Conservation (phyloP, 1,139 yeast species). For the Sporopachydermia cereana region DNA sequence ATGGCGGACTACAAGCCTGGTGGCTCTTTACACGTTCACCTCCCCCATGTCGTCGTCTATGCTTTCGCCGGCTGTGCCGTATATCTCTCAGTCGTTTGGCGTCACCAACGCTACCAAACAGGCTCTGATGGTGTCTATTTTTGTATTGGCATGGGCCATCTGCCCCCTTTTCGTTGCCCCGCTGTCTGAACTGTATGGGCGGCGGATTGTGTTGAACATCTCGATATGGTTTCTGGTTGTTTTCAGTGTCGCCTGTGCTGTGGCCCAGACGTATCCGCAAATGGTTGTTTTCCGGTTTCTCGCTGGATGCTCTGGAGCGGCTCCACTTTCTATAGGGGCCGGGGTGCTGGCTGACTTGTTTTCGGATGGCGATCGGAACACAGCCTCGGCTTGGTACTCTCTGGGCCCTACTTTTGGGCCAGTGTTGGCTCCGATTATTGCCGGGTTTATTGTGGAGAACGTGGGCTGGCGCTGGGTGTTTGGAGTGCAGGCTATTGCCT, state of each 20-base stretch:
- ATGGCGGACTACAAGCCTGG: constrained; percentile 34
- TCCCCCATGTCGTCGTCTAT: constrained; percentile 52
- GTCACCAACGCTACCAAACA: constrained; percentile 29
- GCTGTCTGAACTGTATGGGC: constrained; percentile 46
- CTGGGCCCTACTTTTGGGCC: constrained; percentile 56
- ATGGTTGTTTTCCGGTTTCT: constrained; percentile 46
- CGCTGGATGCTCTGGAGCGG: constrained; percentile 57
- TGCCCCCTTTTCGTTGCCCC: constrained; percentile 54
- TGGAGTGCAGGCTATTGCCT: constrained; percentile 44
- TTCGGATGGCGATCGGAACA: constrained; percentile 37
- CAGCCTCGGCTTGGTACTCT: constrained; percentile 49
- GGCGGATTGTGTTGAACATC: constrained; percentile 37
- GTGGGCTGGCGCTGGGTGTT: constrained; percentile 51
- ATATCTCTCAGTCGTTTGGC: constrained; percentile 32
- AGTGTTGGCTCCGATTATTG: constrained; percentile 45
- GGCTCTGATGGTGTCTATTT: constrained; percentile 43
- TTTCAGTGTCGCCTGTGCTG: constrained; percentile 49
- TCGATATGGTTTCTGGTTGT: constrained; percentile 39
- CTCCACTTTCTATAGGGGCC: constrained; percentile 61
- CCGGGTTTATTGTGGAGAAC: constrained; percentile 43
- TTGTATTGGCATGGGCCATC: constrained; percentile 52
- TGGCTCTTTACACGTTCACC: constrained; percentile 41
- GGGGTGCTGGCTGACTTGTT: constrained; percentile 58
- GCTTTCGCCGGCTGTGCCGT: constrained; percentile 43
- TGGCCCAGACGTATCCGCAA: constrained; percentile 40